Evolutionary conservation across 768 basidiomycete genomes (phyloP), one percentile per base, ranked within the genome.

Genomic region (Leccinum barrowsii): DNA sequence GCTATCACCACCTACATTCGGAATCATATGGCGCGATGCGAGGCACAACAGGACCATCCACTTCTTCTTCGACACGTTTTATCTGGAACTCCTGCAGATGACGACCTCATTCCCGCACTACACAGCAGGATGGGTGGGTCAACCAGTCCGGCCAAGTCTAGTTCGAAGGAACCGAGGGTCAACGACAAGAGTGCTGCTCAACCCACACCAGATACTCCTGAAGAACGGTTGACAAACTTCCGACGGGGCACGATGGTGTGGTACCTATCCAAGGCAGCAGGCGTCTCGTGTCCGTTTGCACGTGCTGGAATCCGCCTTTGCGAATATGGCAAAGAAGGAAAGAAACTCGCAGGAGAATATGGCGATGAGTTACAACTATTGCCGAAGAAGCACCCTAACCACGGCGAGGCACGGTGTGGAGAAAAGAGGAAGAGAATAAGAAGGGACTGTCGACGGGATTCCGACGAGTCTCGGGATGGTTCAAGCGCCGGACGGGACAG

Each of bases 1-100:
- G 87, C 89, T 12, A 89, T 92, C 65, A 89, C 89, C 4, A 88
- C 87, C n/a, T 91, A 88, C 69, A 85, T 91, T 65, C 84, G 90
- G 52, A 78, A 79, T 59, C 90, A 92, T 67, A 78, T 86, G 61
- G 75, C 83, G 48, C 86, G 89, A 51, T 90, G 89, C 62, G 86
- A 90, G 53, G 72, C 71, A 6, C 83, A 89, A 59, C 81, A 87
- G 63, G 87, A 90, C 67, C 82, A 85, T 46, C 88, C 90, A 2
- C 81, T 92, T 10, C 82, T 92, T 40, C 79, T 89, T 34, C 84
- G 84, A 28, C 88, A 90, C 66, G 76, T 79, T 30, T 80, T 91
- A 42, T 88, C 89, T 15, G 89, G 90, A 65, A 89, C 88, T 3
- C 70, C 75, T 11, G 77, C 81, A 22, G 89, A 92, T 75, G 89